Percentiles rank a stretch among this genome's conserved stretches.
Evolutionary conservation across 2,329 filamentous ascomycete species (phyloP).

Genomic region (Zalaria obscura): DNA sequence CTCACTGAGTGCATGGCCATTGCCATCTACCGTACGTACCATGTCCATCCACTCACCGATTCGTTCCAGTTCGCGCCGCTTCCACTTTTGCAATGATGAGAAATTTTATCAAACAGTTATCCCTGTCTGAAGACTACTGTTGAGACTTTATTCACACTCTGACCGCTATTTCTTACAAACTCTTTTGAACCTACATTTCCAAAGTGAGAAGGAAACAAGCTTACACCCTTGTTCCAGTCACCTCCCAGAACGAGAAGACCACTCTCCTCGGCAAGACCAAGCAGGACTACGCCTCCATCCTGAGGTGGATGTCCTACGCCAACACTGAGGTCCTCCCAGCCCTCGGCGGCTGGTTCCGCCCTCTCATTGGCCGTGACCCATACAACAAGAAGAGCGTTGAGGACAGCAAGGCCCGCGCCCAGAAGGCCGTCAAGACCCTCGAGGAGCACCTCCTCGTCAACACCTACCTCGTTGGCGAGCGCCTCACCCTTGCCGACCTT

Average conservation of each 20-base stretch:
- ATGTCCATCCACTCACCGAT: constrained; percentile 86
- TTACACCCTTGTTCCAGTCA: constrained; percentile 45
- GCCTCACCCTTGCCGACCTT: constrained; percentile 89
- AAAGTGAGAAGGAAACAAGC: constrained; percentile 5
- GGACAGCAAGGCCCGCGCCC: constrained; percentile 54
- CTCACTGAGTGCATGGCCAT: constrained; percentile 88
- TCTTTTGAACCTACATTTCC: constrained; percentile 7
- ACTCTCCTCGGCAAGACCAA: constrained; percentile 99
- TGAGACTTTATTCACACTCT: constrained; percentile 78
- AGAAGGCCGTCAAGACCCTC: constrained; percentile 55
- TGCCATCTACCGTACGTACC: constrained; percentile 79
- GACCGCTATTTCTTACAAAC: constrained; percentile 25
- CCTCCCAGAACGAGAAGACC: constrained; percentile 99
- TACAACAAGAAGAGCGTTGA: constrained; percentile 99
- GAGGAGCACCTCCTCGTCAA: constrained; percentile 83
- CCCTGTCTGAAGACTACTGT: constrained; percentile 95
- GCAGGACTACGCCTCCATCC: constrained; percentile 97
- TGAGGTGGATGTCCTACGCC: constrained; percentile 96
- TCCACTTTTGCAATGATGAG: constrained; percentile 49
- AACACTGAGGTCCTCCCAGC: constrained; percentile 70
- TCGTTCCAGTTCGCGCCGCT: constrained; percentile 2
- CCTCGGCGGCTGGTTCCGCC: constrained; percentile 71
- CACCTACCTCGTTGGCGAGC: constrained; percentile 97
- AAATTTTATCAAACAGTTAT: constrained; percentile 72
- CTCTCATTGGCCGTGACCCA: constrained; percentile 62